A percentile compares a stretch with the other conserved stretches of the same genome.
Conservation (phyloP, 2,329 filamentous ascomycete species). For the Neoarthrinium moseri region DNA sequence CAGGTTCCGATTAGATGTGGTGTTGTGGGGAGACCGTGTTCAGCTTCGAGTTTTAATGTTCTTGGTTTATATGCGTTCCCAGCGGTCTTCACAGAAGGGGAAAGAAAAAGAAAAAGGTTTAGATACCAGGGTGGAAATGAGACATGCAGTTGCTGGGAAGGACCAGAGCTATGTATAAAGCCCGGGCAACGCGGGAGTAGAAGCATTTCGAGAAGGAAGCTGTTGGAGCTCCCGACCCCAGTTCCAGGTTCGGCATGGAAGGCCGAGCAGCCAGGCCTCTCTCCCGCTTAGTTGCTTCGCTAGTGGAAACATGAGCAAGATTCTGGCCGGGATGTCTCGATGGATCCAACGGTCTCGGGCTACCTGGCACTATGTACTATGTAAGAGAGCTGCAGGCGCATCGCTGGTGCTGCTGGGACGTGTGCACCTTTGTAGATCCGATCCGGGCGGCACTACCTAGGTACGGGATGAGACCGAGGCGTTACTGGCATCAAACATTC, state of each 20-base stretch:
- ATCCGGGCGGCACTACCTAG: not conserved
- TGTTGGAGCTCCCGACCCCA: not conserved
- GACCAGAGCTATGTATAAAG: conserved; percentile 1
- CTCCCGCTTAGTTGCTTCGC: not conserved
- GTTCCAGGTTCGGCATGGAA: conserved; percentile 1
- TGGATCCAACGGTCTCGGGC: not conserved
- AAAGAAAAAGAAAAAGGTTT: not conserved
- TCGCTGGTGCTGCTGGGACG: not conserved
- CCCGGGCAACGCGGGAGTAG: not conserved
- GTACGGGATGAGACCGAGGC: not conserved
- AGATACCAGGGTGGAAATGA: not conserved
- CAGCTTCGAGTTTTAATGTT: no score
- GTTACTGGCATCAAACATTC: not conserved
- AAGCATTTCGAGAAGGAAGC: not conserved
- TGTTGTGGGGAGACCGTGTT: no score
- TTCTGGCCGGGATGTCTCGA: not conserved
- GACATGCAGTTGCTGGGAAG: not conserved
- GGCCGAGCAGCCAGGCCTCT: not conserved
- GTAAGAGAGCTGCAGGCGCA: not conserved
- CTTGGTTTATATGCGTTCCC: no score
- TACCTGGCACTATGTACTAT: not conserved
- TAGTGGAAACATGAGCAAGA: conserved; percentile 9
- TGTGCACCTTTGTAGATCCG: no score
- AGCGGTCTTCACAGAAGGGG: no score
- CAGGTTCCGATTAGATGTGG: no score